These are phyloP conservation scores for Thelonectria olida DNA, from an alignment of 2,329 filamentous ascomycete species.

Conservation along the genomic window DNA sequence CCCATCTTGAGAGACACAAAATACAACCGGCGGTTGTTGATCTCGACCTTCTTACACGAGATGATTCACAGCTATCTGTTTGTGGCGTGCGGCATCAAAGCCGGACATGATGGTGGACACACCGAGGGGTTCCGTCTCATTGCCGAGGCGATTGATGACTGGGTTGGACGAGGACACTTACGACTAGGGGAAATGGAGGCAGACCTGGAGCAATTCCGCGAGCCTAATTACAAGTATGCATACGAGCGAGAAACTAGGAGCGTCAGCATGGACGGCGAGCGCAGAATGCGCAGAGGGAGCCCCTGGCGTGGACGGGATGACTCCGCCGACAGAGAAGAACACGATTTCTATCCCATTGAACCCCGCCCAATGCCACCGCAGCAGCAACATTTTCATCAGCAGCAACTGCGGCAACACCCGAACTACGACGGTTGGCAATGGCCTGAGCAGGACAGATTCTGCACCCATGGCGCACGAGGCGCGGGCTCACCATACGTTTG, in stretches of 20 bases:
- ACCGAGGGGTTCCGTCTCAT: conserved; percentile 68
- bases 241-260: conserved; percentile 33
- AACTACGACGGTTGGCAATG: conserved; percentile 45
- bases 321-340: conserved; percentile 16
- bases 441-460: conserved; percentile 47
- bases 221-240: conserved; percentile 28
- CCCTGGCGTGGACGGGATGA: conserved; percentile 32
- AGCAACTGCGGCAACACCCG: conserved; percentile 17
- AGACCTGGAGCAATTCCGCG: conserved; percentile 64
- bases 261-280: conserved; percentile 23
- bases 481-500: conserved; percentile 45
- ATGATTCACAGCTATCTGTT: conserved; percentile 75
- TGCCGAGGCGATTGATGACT: conserved; percentile 67
- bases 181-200: conserved; percentile 69
- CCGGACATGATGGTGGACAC: conserved; percentile 65
- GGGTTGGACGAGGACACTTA: conserved; percentile 65
- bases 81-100: conserved; percentile 67
- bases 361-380: conserved; percentile 21
- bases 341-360: conserved; percentile 28
- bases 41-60: conserved; percentile 73
- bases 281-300: conserved; percentile 21
- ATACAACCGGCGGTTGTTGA: conserved; percentile 69
- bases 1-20: conserved; percentile 64
- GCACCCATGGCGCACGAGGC: conserved; percentile 35
- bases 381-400: neutral